Base-by-base conservation (phyloP, 306 rosid species). In the Mimosa pudica region DNA sequence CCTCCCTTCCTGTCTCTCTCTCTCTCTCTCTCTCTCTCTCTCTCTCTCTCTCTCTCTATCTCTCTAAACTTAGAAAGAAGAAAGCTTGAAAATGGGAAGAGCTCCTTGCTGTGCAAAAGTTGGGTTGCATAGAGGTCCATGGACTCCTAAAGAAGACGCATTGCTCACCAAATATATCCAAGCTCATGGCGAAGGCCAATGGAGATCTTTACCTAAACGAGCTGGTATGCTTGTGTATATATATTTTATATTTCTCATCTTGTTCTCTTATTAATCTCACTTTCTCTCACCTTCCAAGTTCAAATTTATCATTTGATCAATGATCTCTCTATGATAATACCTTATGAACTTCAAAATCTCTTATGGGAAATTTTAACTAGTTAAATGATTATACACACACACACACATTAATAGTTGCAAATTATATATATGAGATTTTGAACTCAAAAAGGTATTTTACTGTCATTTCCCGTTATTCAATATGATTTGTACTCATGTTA, bases 21-120 rank as follows among this genome's bases (percentile, higher is more conserved):
- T 38, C 41, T 38, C 41, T 38, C 41, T 38, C 4, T 38, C 3
- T 38, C 4, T 7, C 11, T 18, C 54, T 4, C 11, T 10, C 33
- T 17, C 14, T 41, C 72, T 38, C 46, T 5, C 10, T 4, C 10
- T 17, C 5, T 38, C 42, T 38, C 42, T 38, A 3, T 38, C 5
- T 38, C 4, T 38, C 5, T 3, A 38, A 38, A 38, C 42, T 38
- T 38, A 2, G 5, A 38, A 38, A 38, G 42, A 38, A 38, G 42
- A 7, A 17, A 55, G 17, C 45, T 67, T 58, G 68, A 54, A 44
- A 61, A 90, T 92, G 97, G 97, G 91, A 83, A 89, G 97, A 76
- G 92, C 96, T 81, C 97, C 97, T 58, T 93, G 97, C 71, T 93
- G 97, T 78, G 79, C 97, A 0, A 93, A 93, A 80, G 97, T 93